Evolutionary conservation across 768 basidiomycete genomes (phyloP).

Genomic region (Tylopilus sp.): DNA sequence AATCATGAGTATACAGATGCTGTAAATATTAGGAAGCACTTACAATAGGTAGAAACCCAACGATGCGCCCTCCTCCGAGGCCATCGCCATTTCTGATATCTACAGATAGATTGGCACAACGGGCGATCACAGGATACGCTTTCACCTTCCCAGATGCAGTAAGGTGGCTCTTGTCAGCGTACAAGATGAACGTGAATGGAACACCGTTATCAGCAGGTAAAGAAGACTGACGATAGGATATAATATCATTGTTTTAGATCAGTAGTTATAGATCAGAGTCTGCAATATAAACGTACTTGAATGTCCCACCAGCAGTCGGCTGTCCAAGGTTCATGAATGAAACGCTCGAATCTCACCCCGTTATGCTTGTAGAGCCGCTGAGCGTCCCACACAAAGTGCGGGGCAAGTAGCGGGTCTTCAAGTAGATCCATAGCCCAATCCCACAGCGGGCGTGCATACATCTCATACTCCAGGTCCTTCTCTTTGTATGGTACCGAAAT

Average conservation of each 20-base stretch:
- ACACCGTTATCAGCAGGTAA: background rate
- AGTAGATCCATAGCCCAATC: background rate
- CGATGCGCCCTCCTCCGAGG: background rate
- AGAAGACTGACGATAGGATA: no score
- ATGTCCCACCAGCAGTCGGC: background rate
- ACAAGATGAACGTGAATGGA: no score
- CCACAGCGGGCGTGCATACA: background rate
- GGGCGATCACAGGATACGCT: no score
- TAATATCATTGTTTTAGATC: background rate
- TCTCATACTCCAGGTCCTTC: background rate
- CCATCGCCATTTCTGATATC: background rate
- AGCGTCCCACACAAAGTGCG: no score
- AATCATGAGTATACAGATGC: no score
- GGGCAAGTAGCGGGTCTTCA: background rate
- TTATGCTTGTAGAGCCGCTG: background rate
- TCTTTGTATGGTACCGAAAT: no score
- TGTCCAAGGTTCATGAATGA: no score
- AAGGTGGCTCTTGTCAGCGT: background rate
- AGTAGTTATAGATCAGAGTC: background rate
- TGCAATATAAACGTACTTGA: background rate
- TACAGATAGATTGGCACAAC: no score
- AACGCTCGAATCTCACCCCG: no score
- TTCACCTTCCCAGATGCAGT: background rate
- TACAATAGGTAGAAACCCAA: background rate
- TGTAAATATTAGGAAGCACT: no score